phyloP scores from a whole-genome alignment of 352 stramenopile genomes.

The Phytophthora capsici region DNA sequence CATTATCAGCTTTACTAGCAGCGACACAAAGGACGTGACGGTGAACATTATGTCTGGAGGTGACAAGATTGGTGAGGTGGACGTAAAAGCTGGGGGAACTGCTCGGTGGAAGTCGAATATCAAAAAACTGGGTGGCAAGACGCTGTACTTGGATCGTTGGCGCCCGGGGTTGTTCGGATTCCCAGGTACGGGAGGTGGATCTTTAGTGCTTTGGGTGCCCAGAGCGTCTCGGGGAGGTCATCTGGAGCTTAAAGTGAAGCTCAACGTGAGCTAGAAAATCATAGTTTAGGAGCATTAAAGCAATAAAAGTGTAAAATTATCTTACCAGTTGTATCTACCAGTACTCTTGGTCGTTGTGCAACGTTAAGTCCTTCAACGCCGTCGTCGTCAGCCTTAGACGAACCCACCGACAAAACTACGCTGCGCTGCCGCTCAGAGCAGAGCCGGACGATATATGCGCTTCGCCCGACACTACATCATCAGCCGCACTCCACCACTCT shows the following conservation, averaged over 20 bases:
- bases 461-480: too few relatives aligned
- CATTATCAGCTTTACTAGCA: constrained; percentile 43
- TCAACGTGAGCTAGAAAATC: constrained; percentile 46
- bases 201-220: constrained; percentile 57
- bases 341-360: too few relatives aligned
- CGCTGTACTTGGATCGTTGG: constrained; percentile 67
- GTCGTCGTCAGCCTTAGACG: too few relatives aligned
- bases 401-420: too few relatives aligned
- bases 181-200: constrained; percentile 59
- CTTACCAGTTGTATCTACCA: too few relatives aligned
- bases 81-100: constrained; percentile 32
- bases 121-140: constrained; percentile 47
- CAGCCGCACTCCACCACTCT: too few relatives aligned
- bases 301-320: not conserved
- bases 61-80: constrained; percentile 35
- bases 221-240: constrained; percentile 37
- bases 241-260: constrained; percentile 42
- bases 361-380: too few relatives aligned
- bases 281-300: not conserved
- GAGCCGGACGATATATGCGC: too few relatives aligned
- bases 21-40: constrained; percentile 41
- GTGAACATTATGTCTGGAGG: constrained; percentile 51
- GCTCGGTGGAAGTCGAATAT: constrained; percentile 41
- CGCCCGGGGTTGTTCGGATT: constrained; percentile 52
- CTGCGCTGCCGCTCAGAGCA: too few relatives aligned